These are phyloP conservation scores for Viola odorata DNA, from an alignment of 345 rosid genomes.

Conservation along the genomic window DNA sequence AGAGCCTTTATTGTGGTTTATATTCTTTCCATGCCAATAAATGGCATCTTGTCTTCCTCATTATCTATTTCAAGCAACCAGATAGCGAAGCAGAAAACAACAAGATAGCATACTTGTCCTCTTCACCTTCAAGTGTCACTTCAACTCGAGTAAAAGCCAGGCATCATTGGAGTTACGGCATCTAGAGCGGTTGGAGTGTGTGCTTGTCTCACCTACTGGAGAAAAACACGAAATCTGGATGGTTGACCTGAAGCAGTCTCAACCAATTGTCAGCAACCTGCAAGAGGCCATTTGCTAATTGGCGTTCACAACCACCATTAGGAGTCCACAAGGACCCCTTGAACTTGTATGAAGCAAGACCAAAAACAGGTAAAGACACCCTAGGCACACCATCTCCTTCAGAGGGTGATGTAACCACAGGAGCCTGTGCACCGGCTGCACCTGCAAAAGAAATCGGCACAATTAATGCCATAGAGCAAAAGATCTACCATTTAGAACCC, in stretches of 20 bases:
- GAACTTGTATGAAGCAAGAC: constrained; percentile 27
- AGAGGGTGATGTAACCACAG: constrained; percentile 12
- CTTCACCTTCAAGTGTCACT: not conserved
- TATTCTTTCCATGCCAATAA: constrained; percentile 9
- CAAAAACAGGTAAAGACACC: constrained; percentile 24
- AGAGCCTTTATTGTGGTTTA: constrained; percentile 14
- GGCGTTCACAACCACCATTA: constrained; percentile 11
- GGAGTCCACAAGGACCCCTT: constrained; percentile 25
- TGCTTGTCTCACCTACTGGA: constrained; percentile 8
- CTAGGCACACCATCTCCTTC: constrained; percentile 18
- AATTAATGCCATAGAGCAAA: not conserved
- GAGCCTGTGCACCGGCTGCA: constrained; percentile 6
- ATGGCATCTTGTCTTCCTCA: not conserved
- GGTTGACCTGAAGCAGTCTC: constrained; percentile 18
- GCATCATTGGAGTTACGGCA: constrained; percentile 4
- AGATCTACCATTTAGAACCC: no score
- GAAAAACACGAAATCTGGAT: constrained; percentile 29
- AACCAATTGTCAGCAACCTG: constrained; percentile 22
- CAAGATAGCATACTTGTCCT: constrained; percentile 7
- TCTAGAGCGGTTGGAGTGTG: not conserved
- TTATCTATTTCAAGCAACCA: not conserved
- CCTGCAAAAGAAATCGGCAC: constrained; percentile 6
- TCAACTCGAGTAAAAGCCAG: not conserved
- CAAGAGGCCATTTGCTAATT: constrained; percentile 15
- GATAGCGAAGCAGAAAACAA: not conserved